A percentile compares a stretch with the other conserved stretches of the same genome.
These are phyloP conservation scores for Stachybotrys chlorohalonatus DNA, from an alignment of 2,329 filamentous ascomycete species.

Conservation along the genomic window DNA sequence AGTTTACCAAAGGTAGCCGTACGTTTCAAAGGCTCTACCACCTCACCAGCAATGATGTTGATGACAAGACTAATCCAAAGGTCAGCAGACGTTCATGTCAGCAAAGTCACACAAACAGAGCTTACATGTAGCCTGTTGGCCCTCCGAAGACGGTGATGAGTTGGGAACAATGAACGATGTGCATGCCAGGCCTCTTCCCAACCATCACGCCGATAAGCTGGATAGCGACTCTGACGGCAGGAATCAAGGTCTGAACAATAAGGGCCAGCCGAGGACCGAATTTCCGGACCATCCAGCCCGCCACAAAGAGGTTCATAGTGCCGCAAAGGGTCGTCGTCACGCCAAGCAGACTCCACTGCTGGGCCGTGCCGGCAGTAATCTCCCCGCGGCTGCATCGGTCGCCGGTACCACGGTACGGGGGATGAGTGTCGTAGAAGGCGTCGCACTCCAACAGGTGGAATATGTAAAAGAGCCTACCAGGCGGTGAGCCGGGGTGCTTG, in stretches of 20 bases:
- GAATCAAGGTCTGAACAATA: constrained; percentile 53
- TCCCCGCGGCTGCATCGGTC: constrained; percentile 51
- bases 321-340: constrained; percentile 62
- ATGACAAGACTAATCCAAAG: constrained; percentile 39
- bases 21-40: constrained; percentile 48
- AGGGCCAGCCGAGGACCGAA: constrained; percentile 56
- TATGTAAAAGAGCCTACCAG: constrained; percentile 44
- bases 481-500: not conserved
- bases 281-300: constrained; percentile 57
- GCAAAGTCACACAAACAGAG: rapidly evolving
- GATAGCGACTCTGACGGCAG: constrained; percentile 51
- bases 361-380: constrained; percentile 56
- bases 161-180: constrained; percentile 59
- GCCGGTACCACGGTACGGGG: constrained; percentile 33
- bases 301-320: constrained; percentile 57
- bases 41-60: constrained; percentile 59
- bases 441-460: constrained; percentile 67
- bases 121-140: constrained; percentile 55
- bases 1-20: constrained; percentile 58
- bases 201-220: constrained; percentile 57
- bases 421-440: constrained; percentile 53
- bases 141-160: constrained; percentile 60
- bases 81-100: not conserved
- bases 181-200: constrained; percentile 53
- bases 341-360: constrained; percentile 54